Percentiles rank a stretch among this genome's conserved stretches.
Conservation (phyloP, 2,329 filamentous ascomycete species). For the Fusarium burgessii region DNA sequence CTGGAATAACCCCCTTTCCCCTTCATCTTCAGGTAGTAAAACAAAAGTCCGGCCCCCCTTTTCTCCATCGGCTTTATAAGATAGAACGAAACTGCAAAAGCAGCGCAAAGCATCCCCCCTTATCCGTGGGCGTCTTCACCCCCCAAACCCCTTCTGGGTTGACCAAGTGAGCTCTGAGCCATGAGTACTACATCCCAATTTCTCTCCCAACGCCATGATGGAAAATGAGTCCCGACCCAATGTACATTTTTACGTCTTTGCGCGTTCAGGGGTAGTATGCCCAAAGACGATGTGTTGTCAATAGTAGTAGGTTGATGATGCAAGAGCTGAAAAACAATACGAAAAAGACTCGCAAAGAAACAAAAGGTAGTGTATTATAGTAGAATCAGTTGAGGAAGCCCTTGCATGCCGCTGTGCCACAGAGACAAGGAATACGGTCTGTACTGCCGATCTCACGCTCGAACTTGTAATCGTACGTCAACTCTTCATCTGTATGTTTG, state of each 20-base stretch:
- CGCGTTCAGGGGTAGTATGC: constrained; percentile 7
- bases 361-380: constrained; percentile 30
- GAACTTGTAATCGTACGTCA: constrained; percentile 99
- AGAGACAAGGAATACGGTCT: constrained; percentile 96
- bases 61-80: constrained; percentile 4
- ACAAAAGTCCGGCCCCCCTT: constrained; percentile 22
- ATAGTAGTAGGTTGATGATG: constrained; percentile 9
- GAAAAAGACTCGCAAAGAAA: constrained; percentile 14
- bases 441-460: constrained; percentile 95
- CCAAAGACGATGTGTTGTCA: constrained; percentile 5
- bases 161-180: constrained; percentile 20
- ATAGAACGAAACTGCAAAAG: constrained; percentile 5
- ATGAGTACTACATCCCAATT: neutral
- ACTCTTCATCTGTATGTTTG: constrained; percentile 82
- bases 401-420: constrained; percentile 95
- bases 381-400: constrained; percentile 90
- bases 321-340: constrained; percentile 4
- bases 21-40: constrained; percentile 21
- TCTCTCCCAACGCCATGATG: constrained; percentile 38
- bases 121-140: neutral
- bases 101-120: constrained; percentile 2
- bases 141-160: constrained; percentile 14
- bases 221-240: constrained; percentile 35
- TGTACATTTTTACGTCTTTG: constrained; percentile 33
- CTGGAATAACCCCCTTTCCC: constrained; percentile 13